Conservation (phyloP, 495 filamentous ascomycete genomes). For the Xylaria flabelliformis region DNA sequence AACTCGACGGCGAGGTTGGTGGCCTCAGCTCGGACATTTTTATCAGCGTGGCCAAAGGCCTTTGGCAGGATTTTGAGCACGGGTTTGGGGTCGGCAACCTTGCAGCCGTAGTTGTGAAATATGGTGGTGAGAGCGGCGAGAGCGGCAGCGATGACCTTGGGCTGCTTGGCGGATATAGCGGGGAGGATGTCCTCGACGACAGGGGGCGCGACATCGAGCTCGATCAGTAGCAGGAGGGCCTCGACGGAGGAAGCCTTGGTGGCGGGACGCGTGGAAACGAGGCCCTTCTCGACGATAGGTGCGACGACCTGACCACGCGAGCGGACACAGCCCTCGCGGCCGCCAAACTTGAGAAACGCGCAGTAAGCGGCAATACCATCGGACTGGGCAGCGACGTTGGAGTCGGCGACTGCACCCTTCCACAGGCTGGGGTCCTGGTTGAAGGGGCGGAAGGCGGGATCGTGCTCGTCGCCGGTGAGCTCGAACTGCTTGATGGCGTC, state of each 20-base stretch:
- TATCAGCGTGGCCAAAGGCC: constrained; percentile 94
- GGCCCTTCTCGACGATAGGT: constrained; percentile 88
- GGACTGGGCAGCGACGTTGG: constrained; percentile 96
- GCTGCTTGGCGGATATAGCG: constrained; percentile 85
- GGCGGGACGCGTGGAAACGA: constrained; percentile 82
- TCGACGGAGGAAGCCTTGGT: constrained; percentile 89
- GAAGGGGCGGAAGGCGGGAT: constrained; percentile 85
- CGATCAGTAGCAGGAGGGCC: constrained; percentile 85
- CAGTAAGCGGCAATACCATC: constrained; percentile 88
- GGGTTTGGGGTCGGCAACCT: constrained; percentile 94
- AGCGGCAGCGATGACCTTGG: constrained; percentile 89
- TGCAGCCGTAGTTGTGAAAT: constrained; percentile 92
- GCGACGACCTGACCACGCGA: constrained; percentile 76
- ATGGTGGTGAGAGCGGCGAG: constrained; percentile 80
- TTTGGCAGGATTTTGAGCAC: constrained; percentile 91
- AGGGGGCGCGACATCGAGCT: constrained; percentile 84
- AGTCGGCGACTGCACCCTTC: constrained; percentile 93
- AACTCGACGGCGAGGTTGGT: constrained; percentile 92
- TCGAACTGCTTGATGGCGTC: constrained; percentile 88
- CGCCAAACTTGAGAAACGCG: constrained; percentile 87
- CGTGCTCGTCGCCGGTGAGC: constrained; percentile 82
- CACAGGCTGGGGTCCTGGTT: constrained; percentile 82
- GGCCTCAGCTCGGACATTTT: constrained; percentile 95
- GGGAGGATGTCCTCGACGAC: constrained; percentile 92
- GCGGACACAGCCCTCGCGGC: constrained; percentile 77